Evolutionary conservation across 352 stramenopile species (phyloP), one percentile per base, ranked within the genome.

Genomic region (Pythium dissotocum): DNA sequence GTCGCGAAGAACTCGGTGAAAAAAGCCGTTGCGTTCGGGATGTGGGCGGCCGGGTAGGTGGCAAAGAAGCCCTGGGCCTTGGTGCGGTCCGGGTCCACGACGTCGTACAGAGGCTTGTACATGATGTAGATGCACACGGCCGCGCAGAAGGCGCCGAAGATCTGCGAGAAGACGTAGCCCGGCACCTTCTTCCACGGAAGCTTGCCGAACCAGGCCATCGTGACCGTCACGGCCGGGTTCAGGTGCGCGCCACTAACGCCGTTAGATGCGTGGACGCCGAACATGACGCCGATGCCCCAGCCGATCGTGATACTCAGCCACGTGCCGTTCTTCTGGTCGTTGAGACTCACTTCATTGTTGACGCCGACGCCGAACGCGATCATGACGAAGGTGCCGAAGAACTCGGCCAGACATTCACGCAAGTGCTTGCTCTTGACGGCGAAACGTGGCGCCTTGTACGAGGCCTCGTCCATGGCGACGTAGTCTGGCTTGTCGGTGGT

Each of bases 231-330:
- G 7, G 85, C 75, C 4, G 82, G 83, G 70, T 93, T 93, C 48
- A 93, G 55, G 72, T 93, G 85, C 0, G 76, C 80, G 40, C 82
- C 80, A 24, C 76, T 87, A 44, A 89, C 70, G 8, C 83, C 80
- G 21, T 77, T 81, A 6, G 77, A 79, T 1, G 71, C 58, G 71
- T 93, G 82, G 13, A 93, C 83, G 26, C 78, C 85, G 28, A 93
- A 78, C 63, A 93, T 81, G 36, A 93, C 78, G 36, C 69, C 85
- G 55, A 93, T 69, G n/a, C 85, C 85, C 83, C 85, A 93, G 66
- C 72, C 83, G 48, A 93, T 72, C 63, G 77, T 89, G 73, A 91
- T 89, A 63, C 77, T 89, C 28, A 87, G 65, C 70, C 85, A 91
- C 61, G 82, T 84, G 60, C 85, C 85, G 56, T 83, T 86, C 32